A percentile compares a stretch with the other conserved stretches of the same genome.
These are phyloP conservation scores for Mimosa bimucronata DNA, from an alignment of 306 rosid genomes.

Conservation along the genomic window DNA sequence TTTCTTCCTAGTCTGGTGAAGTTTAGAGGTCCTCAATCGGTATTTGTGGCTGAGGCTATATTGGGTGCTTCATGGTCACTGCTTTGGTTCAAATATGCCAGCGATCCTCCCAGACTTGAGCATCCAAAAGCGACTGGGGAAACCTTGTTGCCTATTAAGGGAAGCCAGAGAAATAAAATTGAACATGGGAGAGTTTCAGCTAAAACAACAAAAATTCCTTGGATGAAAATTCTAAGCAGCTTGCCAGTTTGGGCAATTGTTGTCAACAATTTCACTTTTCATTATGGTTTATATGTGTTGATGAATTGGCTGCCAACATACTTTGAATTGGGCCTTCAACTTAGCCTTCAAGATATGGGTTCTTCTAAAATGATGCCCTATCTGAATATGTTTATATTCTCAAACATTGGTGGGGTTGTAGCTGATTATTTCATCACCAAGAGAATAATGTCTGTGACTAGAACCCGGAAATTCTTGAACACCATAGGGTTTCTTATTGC, in stretches of 20 bases:
- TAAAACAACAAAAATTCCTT: conserved; percentile 65
- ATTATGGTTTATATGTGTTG: conserved; percentile 88
- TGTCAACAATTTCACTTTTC: conserved; percentile 94
- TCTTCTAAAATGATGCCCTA: conserved; percentile 96
- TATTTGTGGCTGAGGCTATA: conserved; percentile 76
- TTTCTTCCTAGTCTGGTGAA: conserved; percentile 82
- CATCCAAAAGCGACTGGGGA: conserved; percentile 85
- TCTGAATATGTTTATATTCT: conserved; percentile 91
- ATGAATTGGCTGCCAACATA: conserved; percentile 99
- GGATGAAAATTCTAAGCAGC: conserved; percentile 75
- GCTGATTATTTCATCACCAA: conserved; percentile 82
- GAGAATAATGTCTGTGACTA: conserved; percentile 76
- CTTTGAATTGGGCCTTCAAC: conserved; percentile 88
- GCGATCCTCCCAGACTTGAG: conserved; percentile 76
- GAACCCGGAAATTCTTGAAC: conserved; percentile 81
- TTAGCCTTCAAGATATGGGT: conserved; percentile 99
- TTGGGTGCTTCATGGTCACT: conserved; percentile 82
- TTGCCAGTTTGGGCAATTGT: conserved; percentile 98
- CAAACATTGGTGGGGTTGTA: conserved; percentile 89
- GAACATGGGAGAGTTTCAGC: conserved; percentile 51
- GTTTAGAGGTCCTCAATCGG: conserved; percentile 83
- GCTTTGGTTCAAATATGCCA: conserved; percentile 81
- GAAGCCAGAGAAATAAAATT: conserved; percentile 54
- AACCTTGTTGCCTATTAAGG: conserved; percentile 61
- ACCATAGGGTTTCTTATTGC: conserved; percentile 84